These are phyloP conservation scores for Heterobasidion irregulare DNA, from an alignment of 1,284 basidiomycete genomes.

Conservation along the genomic window DNA sequence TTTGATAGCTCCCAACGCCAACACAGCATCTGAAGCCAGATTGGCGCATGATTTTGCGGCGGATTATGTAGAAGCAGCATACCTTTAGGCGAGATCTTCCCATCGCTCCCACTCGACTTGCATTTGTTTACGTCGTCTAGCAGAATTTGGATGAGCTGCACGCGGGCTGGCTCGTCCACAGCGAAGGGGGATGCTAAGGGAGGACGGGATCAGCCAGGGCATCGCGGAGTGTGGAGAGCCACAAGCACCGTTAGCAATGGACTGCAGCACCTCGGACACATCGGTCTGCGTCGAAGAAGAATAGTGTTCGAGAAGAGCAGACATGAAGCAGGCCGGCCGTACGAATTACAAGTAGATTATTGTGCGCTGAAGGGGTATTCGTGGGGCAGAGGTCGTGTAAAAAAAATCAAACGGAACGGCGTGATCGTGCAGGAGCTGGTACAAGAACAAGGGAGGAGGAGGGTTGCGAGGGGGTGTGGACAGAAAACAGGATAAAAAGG, in stretches of 20 bases:
- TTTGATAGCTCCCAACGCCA: conserved; percentile 68
- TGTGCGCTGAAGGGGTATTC: too few species aligned
- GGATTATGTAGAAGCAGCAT: not conserved
- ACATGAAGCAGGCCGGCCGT: conserved; percentile 14
- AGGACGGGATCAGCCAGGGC: conserved; percentile 1
- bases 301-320: conserved; percentile 28
- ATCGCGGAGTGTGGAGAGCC: not conserved
- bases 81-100: conserved; percentile 35
- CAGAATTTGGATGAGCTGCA: conserved; percentile 45
- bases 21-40: conserved; percentile 36
- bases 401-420: too few species aligned
- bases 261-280: conserved; percentile 36
- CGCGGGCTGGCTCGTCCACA: conserved; percentile 34
- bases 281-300: conserved; percentile 34
- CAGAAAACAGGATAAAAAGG: not conserved
- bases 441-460: too few species aligned
- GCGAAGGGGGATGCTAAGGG: conserved; percentile 30
- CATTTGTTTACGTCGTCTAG: conserved; percentile 48
- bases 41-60: too few species aligned
- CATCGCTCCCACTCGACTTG: conserved; percentile 21
- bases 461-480: too few species aligned
- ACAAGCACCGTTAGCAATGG: conserved; percentile 36
- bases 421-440: too few species aligned
- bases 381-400: too few species aligned
- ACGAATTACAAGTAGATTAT: too few species aligned